Evolutionary conservation across 1,139 yeast species (phyloP).

Genomic region (Blastobotrys proliferans): DNA sequence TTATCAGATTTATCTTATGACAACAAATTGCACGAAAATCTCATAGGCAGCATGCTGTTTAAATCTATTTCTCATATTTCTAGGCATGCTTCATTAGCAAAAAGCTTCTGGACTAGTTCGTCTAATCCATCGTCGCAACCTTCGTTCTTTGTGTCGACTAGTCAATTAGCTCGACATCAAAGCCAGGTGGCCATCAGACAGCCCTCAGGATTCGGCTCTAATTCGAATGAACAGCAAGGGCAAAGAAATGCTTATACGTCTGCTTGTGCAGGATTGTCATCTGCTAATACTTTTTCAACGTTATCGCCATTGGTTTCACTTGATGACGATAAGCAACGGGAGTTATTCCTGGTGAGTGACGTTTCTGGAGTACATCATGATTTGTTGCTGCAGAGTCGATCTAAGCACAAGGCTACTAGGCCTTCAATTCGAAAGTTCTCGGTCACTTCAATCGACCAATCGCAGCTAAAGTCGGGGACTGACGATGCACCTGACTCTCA

Average conservation of each 20-base stretch:
- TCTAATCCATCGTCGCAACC: slow-evolving; percentile 27
- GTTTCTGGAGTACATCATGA: slow-evolving; percentile 5
- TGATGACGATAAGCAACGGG: slow-evolving; percentile 33
- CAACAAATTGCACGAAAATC: not conserved
- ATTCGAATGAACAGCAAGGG: slow-evolving; percentile 13
- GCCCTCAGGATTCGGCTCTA: slow-evolving; percentile 13
- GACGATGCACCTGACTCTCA: too few species aligned
- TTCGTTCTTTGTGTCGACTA: slow-evolving; percentile 39
- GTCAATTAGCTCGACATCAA: slow-evolving; percentile 39
- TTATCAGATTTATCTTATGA: not conserved
- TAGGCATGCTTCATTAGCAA: slow-evolving; percentile 35
- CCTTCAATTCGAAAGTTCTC: slow-evolving; percentile 1
- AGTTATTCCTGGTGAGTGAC: slow-evolving; percentile 16
- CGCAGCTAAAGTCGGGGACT: too few species aligned
- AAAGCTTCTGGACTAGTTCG: slow-evolving; percentile 33
- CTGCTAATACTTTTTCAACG: slow-evolving; percentile 20
- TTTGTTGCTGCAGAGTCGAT: not conserved
- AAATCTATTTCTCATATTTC: slow-evolving; percentile 38
- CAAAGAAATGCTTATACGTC: slow-evolving; percentile 21
- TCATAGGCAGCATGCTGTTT: slow-evolving; percentile 28
- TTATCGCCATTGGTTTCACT: slow-evolving; percentile 30
- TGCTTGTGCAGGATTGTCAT: slow-evolving; percentile 18
- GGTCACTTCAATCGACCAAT: too few species aligned
- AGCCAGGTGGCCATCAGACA: slow-evolving; percentile 32
- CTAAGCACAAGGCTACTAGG: too few species aligned